Evolutionary conservation across 2,329 filamentous ascomycete species (phyloP), one percentile per base, ranked within the genome.

Genomic region (Claviceps sp.): DNA sequence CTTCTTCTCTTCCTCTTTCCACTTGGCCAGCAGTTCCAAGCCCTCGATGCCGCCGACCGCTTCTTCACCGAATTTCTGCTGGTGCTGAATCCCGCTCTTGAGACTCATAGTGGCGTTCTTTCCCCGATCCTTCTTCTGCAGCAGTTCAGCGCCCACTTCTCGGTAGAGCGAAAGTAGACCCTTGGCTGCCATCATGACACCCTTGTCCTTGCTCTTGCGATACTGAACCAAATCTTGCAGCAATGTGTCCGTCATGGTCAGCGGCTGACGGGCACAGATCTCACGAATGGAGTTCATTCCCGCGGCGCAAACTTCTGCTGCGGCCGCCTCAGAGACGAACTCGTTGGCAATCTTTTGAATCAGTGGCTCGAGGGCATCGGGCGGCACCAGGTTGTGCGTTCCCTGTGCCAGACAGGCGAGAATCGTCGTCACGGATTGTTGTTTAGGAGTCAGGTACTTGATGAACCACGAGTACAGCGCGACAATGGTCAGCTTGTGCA

Each of bases 121-220:
- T 61, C 93, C 93, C 60, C 93, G 81, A 64, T 96, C 93, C 62
- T 86, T 82, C 74, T 89, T 94, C 68, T 85, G 85, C 54, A 98
- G 73, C 71, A 97, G 79, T 58, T 95, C 87, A 0, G 93, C 88
- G 39, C 85, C 89, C 14, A 95, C 86, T 63, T 97, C 90, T 59
- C 93, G 78, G 72, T 95, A 98, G 5, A 98, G 75, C 24, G 88
- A 89, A 43, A 98, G 74, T 6, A 98, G 73, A 57, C 93, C 91
- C 66, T 93, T 91, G 14, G 91, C 89, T 7, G 93, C 93, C 93
- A 98, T 97, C 80, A 95, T 90, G n/a, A 93, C 87, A 54, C 91
- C 90, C 73, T 97, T 98, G 64, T 98, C 93, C 65, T 98, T 98
- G 64, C 88, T 95, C 74, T 94, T 95, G 55, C 88, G 81, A 70